Evolutionary conservation across 805 yeast species (phyloP).

Genomic region (Candida insectorum): DNA sequence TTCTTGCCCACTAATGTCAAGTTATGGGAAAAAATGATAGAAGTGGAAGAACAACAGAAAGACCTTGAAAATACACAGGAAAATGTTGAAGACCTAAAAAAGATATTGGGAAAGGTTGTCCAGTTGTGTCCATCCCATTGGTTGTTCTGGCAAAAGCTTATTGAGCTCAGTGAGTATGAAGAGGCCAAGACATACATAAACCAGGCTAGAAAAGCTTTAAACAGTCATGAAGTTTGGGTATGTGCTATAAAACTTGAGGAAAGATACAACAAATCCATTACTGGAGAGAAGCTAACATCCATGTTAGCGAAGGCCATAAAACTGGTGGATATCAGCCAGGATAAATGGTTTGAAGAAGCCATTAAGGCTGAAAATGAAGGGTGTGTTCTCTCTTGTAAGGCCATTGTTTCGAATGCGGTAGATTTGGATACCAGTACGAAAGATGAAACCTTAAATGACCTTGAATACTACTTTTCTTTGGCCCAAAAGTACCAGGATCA

Average conservation of each 20-base stretch:
- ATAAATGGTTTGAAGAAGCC: conserved; percentile 58
- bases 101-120: conserved; percentile 61
- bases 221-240: conserved; percentile 60
- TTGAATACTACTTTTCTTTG: conserved; percentile 13
- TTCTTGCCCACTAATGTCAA: conserved; percentile 51
- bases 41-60: conserved; percentile 50
- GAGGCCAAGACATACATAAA: conserved; percentile 56
- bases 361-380: conserved; percentile 47
- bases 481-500: conserved; percentile 15
- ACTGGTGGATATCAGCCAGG: conserved; percentile 28
- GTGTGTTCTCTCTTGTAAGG: conserved; percentile 45
- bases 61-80: conserved; percentile 61
- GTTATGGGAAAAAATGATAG: conserved; percentile 70
- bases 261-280: conserved; percentile 42
- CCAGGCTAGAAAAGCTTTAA: conserved; percentile 54
- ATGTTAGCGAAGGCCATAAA: conserved; percentile 48
- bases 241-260: conserved; percentile 66
- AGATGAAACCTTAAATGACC: conserved; percentile 2
- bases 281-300: conserved; percentile 44
- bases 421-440: neutral
- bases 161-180: conserved; percentile 41
- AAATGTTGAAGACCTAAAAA: conserved; percentile 43
- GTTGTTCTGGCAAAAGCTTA: conserved; percentile 61
- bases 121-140: conserved; percentile 65
- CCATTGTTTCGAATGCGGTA: conserved; percentile 38